phyloP scores from a whole-genome alignment of 139 green algal species.

The Closterium sp. region DNA sequence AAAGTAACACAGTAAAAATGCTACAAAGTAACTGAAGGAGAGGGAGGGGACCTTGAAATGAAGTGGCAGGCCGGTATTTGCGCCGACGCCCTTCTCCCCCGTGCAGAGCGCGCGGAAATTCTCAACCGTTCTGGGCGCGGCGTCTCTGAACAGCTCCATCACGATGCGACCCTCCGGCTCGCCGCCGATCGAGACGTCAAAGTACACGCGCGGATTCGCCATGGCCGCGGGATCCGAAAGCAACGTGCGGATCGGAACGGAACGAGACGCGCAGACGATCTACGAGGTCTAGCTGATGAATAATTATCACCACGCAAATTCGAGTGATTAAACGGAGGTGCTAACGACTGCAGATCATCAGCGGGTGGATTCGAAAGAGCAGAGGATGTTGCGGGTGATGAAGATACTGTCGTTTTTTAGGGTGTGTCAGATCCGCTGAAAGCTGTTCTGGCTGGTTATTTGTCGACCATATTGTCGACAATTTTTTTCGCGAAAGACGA shows the following conservation, averaged over 20 bases:
- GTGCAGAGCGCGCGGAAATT: slow-evolving; percentile 64
- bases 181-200: slow-evolving; percentile 79
- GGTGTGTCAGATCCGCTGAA: no score
- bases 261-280: neutral
- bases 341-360: neutral
- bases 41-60: slow-evolving; percentile 24
- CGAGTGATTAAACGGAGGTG: neutral
- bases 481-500: no score
- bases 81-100: slow-evolving; percentile 49
- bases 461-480: no score
- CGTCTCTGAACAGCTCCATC: slow-evolving; percentile 50
- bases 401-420: no score
- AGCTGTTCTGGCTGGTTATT: no score
- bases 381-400: no score
- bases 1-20: no score
- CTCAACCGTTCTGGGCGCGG: slow-evolving; percentile 57
- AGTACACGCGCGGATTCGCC: slow-evolving; percentile 56
- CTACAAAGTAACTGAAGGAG: no score
- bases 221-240: neutral
- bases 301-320: neutral
- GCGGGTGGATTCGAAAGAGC: no score
- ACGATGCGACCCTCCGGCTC: slow-evolving; percentile 74
- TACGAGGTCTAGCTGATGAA: neutral
- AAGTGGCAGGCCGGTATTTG: slow-evolving; percentile 42
- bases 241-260: neutral